A percentile compares a stretch with the other conserved stretches of the same genome.
phyloP scores from a whole-genome alignment of 2,329 filamentous ascomycete genomes.

The Cladosporium halotolerans region DNA sequence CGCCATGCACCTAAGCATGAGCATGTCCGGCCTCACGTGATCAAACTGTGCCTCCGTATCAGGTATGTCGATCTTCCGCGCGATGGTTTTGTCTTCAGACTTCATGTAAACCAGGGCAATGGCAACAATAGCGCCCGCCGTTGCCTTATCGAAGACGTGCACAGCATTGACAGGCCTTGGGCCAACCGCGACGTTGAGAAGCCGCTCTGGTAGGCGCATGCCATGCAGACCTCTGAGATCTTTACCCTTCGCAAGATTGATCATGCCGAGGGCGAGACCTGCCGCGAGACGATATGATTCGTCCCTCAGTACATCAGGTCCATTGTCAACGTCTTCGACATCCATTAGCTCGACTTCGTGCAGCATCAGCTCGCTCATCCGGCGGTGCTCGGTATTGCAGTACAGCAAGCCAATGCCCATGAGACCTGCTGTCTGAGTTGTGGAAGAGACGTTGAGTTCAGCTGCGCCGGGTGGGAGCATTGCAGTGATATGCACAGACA shows the following conservation, averaged over 20 bases:
- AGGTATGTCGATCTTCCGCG: constrained; percentile 87
- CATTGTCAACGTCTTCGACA: constrained; percentile 60
- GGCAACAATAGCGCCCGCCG: constrained; percentile 86
- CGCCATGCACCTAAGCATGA: constrained; percentile 81
- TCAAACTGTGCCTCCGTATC: constrained; percentile 88
- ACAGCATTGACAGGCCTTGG: constrained; percentile 88
- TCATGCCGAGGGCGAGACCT: constrained; percentile 86
- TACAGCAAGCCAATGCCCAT: constrained; percentile 96
- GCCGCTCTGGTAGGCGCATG: constrained; percentile 84
- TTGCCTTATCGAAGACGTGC: constrained; percentile 86
- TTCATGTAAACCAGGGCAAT: constrained; percentile 95
- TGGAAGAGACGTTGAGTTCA: constrained; percentile 84
- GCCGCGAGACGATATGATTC: constrained; percentile 95
- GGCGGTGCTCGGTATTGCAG: constrained; percentile 88
- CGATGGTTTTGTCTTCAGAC: constrained; percentile 78
- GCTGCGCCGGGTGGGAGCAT: constrained; percentile 90
- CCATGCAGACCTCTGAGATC: constrained; percentile 86
- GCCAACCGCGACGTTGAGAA: constrained; percentile 77
- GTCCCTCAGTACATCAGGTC: constrained; percentile 74
- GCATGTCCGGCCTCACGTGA: constrained; percentile 87
- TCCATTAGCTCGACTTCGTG: constrained; percentile 91
- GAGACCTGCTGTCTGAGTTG: constrained; percentile 91
- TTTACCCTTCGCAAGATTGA: constrained; percentile 87
- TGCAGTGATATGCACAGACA: constrained; percentile 92
- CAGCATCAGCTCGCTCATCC: constrained; percentile 98